These are phyloP conservation scores for Comarum palustre DNA, from an alignment of 306 rosid genomes.

Conservation along the genomic window DNA sequence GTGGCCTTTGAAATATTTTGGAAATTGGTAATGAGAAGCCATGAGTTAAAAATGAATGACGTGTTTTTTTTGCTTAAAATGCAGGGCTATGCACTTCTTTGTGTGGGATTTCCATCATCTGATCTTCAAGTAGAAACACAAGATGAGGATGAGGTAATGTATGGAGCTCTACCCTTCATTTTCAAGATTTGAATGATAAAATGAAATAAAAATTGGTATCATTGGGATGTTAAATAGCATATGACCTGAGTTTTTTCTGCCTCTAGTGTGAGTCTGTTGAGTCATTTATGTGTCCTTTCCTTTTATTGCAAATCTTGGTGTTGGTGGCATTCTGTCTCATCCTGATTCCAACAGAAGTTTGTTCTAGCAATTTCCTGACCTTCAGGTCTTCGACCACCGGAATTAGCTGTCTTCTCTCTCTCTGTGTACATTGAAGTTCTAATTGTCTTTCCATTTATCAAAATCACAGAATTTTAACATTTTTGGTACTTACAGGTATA, in stretches of 20 bases:
- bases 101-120: constrained; percentile 88
- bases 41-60: background rate
- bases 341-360: background rate
- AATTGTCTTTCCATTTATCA: constrained; percentile 4
- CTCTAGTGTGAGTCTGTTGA: background rate
- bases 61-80: constrained; percentile 15
- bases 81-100: constrained; percentile 99
- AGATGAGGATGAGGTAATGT: constrained; percentile 94
- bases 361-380: background rate
- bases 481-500: constrained; percentile 62
- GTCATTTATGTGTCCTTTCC: background rate
- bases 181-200: background rate
- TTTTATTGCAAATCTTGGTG: no score
- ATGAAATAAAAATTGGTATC: background rate
- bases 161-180: constrained; percentile 13
- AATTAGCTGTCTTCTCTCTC: background rate
- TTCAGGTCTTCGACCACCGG: background rate
- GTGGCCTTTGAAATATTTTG: background rate
- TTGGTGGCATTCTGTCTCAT: background rate
- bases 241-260: background rate
- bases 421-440: background rate
- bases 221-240: background rate
- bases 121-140: constrained; percentile 97
- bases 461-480: constrained; percentile 5
- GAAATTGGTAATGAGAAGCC: background rate